Evolutionary conservation across 140 eudicot genomes (phyloP).

Genomic region (Ambrosia hybrid): DNA sequence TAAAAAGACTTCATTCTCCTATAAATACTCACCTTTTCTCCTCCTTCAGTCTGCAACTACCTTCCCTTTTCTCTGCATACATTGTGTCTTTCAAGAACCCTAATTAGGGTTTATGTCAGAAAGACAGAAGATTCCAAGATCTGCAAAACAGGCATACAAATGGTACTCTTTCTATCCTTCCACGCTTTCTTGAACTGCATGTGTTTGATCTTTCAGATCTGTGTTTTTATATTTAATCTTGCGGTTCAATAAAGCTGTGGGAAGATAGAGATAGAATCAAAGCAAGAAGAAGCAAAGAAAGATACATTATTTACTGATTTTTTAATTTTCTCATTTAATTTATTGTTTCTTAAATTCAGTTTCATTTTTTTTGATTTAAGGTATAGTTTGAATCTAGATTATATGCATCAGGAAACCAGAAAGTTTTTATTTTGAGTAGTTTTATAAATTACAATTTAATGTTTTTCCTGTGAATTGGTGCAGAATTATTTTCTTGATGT

Average conservation of each 20-base stretch:
- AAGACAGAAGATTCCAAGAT: not conserved
- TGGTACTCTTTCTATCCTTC: constrained; percentile 66
- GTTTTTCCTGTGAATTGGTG: not conserved
- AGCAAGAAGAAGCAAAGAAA: constrained; percentile 1
- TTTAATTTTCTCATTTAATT: too few relatives aligned
- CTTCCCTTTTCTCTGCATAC: constrained; percentile 8
- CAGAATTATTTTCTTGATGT: not conserved
- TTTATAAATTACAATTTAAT: not conserved
- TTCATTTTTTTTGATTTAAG: not conserved
- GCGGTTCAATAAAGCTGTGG: constrained; percentile 95
- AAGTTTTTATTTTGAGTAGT: not conserved
- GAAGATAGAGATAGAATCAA: constrained; percentile 60
- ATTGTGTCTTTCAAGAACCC: constrained; percentile 29
- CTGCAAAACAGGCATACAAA: constrained; percentile 12
- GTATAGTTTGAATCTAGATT: not conserved
- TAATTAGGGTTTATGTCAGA: constrained; percentile 37
- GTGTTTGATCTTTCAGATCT: not conserved
- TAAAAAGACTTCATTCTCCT: constrained; percentile 56
- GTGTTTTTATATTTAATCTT: constrained; percentile 20
- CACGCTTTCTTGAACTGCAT: constrained; percentile 98
- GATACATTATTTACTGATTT: not conserved
- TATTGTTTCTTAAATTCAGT: not conserved
- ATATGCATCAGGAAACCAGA: not conserved
- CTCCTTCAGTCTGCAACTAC: constrained; percentile 24
- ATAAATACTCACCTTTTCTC: constrained; percentile 45